phyloP scores from a whole-genome alignment of 2,329 filamentous ascomycete species.

The Fusarium odoratissimum region DNA sequence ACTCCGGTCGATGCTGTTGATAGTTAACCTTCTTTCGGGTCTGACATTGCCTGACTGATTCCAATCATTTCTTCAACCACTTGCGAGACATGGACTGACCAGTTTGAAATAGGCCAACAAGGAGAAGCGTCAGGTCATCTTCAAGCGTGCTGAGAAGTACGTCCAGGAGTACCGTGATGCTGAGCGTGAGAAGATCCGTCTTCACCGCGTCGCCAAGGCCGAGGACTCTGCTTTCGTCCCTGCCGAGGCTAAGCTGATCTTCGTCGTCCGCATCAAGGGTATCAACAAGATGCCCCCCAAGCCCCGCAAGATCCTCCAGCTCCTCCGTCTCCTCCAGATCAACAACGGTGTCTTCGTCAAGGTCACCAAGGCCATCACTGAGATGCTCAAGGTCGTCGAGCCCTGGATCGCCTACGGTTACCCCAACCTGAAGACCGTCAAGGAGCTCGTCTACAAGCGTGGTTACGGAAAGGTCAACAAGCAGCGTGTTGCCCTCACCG shows the following conservation, averaged over 20 bases:
- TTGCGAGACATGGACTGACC: slow-evolving; percentile 51
- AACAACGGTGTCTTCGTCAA: slow-evolving; percentile 99
- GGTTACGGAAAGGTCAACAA: slow-evolving; percentile 99
- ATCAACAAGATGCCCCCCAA: slow-evolving; percentile 99
- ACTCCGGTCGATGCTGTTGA: slow-evolving; percentile 96
- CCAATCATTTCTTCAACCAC: slow-evolving; percentile 32
- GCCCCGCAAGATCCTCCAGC: slow-evolving; percentile 99
- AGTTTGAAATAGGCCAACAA: slow-evolving; percentile 81
- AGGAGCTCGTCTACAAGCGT: slow-evolving; percentile 99
- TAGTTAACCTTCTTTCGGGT: slow-evolving; percentile 99
- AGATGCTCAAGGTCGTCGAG: slow-evolving; percentile 99
- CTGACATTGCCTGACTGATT: slow-evolving; percentile 70
- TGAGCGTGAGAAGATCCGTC: slow-evolving; percentile 98
- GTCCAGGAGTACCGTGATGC: slow-evolving; percentile 99
- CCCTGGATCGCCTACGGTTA: slow-evolving; percentile 99
- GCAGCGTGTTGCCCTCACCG: slow-evolving; percentile 95
- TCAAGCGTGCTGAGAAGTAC: slow-evolving; percentile 99
- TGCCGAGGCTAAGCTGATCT: slow-evolving; percentile 95
- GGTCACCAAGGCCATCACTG: slow-evolving; percentile 95
- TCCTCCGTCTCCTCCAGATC: slow-evolving; percentile 99
- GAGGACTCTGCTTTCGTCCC: slow-evolving; percentile 94
- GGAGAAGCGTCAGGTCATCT: slow-evolving; percentile 98
- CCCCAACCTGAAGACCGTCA: slow-evolving; percentile 98
- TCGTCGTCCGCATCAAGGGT: slow-evolving; percentile 99
- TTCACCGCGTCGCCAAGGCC: slow-evolving; percentile 88